Base-by-base conservation (phyloP, 176 grass and related monocot species). In the Raddia guianensis region DNA sequence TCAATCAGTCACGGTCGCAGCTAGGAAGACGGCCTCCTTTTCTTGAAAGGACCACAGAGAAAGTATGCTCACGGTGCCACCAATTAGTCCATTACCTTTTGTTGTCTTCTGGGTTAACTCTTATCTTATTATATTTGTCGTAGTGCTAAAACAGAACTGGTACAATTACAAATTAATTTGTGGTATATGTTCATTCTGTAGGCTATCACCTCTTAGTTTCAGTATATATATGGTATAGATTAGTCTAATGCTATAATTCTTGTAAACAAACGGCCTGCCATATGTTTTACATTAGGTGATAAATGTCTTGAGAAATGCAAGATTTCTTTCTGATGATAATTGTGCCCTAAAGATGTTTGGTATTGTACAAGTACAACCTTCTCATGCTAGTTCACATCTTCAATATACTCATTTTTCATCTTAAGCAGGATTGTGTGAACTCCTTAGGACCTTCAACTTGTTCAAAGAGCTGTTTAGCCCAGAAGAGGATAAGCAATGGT, bases 1-100 rank as follows among this genome's bases (percentile, higher is more conserved):
- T 98, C 42, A 92, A 98, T 70, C 95, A 95, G 56, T 93, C 90
- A 77, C 77, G 43, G 34, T 91, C 88, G 84, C 95, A 98, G 84
- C 86, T 91, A 33, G 95, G 92, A 73, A 94, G 77, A 51, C 82
- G 90, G 11, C 88, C 95, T 63, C 87, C 91, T 75, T 76, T 93
- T 63, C 65, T 80, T 72, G 68, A 90, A 84, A 78, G 47, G 5
- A 43, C 77, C 60, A 47, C 46, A 19, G 85, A 77, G 3, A 86
- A 88, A 40, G 89, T 94, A 91, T 76, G 65, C 9, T 87, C 32
- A 43, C 19, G 32, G 15, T 80, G 15, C 76, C 20, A 20, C 32
- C 33, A 46, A 14, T 81, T 19, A 46, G 49, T 49, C 37, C 37
- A 40, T 57, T 8, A 43, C 12, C 49, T 48, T 32, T 16, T 63